These are phyloP conservation scores for Achaetomium macrosporum DNA, from an alignment of 2,329 filamentous ascomycete genomes.

Conservation along the genomic window DNA sequence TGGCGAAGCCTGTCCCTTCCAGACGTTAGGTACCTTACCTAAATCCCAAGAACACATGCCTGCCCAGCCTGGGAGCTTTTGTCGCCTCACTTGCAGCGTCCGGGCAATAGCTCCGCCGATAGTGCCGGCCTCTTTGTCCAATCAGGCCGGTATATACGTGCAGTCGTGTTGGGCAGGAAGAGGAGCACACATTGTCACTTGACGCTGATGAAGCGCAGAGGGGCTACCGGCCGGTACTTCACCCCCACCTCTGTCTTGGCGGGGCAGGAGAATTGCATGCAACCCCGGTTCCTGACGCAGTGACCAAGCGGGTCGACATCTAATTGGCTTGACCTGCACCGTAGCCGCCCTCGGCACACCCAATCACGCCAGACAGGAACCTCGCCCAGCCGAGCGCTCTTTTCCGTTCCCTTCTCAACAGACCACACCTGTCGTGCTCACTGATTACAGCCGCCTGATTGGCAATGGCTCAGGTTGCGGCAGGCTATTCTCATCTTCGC, in stretches of 20 bases:
- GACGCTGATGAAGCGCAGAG: conserved; percentile 21
- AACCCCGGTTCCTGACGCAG: conserved; percentile 20
- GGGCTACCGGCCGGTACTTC: conserved; percentile 21
- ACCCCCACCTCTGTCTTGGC: conserved; percentile 4
- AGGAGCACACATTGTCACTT: conserved; percentile 17
- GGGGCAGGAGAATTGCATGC: conserved; percentile 7
- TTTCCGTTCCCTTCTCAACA: conserved; percentile 2
- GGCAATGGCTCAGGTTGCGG: neutral
- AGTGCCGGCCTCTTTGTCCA: conserved; percentile 1
- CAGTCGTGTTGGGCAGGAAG: neutral
- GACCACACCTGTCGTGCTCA: neutral
- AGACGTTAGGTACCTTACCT: neutral
- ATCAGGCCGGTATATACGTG: neutral
- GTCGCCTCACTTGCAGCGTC: conserved; percentile 2
- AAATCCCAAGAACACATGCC: neutral
- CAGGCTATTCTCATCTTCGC: neutral
- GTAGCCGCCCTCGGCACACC: conserved; percentile 36
- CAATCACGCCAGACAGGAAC: conserved; percentile 26
- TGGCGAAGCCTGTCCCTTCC: neutral
- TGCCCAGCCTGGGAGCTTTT: too few relatives aligned
- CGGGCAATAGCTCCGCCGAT: neutral
- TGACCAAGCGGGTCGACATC: conserved; percentile 24
- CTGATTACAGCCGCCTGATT: neutral
- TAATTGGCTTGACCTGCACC: conserved; percentile 32
- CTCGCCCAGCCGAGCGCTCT: conserved; percentile 2